Base-by-base conservation (phyloP, 2,329 filamentous ascomycete genomes). In the Cercospora citrullina region DNA sequence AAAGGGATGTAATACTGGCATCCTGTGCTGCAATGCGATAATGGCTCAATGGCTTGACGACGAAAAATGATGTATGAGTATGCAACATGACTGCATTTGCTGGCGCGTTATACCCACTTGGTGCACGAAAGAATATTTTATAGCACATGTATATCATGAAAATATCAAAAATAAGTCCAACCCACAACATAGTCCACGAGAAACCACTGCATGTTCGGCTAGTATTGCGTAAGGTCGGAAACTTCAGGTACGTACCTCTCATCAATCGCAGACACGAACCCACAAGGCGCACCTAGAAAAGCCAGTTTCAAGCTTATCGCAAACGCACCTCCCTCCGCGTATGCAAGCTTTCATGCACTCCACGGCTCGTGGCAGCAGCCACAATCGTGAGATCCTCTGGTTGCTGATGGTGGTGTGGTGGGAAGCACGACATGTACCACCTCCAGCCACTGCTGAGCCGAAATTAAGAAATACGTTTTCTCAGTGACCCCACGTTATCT, bases 71-170 rank as follows among this genome's bases (percentile, higher is more conserved):
- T 66, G 67, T 39, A 45, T 36, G 53, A 45, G 2, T 42, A 60
- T 48, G 62, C 62, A 60, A 68, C 58, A 64, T 69, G 65, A 64
- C 57, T 69, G 65, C 67, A 72, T 69, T 68, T 70, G 65, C 67
- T 67, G 55, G 60, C 68, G 68, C 67, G 60, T 63, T 55, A 72
- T 72, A 71, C 67, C 70, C 70, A 70, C 58, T 68, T 67, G 63
- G 63, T 59, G 48, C 55, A 33, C 3, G 31, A 33, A 33, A 55
- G 28, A 53, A 63, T 63, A 30, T 39, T 59, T 36, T 28, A 55
- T 39, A 53, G 16, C 30, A 55, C 48, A 63, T 55, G 28, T 63
- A 42, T 48, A 55, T 58, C 14, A 53, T 53, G 48, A 39, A 39
- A 39, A n/a, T 39, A 23, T 23, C 9, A n/a, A 31, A 36, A 36